Evolutionary conservation across 495 filamentous ascomycete species (phyloP).

Genomic region (Emericellopsis terricola): DNA sequence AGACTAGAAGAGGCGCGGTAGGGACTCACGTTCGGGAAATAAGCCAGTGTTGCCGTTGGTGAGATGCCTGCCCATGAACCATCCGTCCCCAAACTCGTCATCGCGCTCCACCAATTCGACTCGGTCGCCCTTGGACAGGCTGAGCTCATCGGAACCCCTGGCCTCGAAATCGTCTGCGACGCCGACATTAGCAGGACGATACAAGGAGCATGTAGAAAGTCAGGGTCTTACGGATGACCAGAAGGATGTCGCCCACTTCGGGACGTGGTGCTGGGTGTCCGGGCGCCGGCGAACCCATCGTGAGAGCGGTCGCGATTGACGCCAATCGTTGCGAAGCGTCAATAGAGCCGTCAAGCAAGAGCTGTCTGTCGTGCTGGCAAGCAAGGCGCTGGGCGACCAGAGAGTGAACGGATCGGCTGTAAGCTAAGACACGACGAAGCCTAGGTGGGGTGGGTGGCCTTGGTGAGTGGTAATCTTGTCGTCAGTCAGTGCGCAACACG

Average conservation of each 20-base stretch:
- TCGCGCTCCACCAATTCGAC: constrained; percentile 88
- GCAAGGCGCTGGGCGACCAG: too few species aligned
- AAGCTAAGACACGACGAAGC: too few species aligned
- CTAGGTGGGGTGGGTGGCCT: too few species aligned
- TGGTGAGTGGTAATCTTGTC: too few species aligned
- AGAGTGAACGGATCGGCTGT: too few species aligned
- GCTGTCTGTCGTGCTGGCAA: too few species aligned
- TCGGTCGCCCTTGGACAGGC: constrained; percentile 66
- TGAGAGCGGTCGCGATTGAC: not conserved
- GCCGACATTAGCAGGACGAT: too few species aligned
- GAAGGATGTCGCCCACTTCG: constrained; percentile 47
- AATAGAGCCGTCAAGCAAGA: not conserved
- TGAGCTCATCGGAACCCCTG: constrained; percentile 84
- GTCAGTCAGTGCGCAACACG: too few species aligned
- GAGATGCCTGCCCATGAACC: constrained; percentile 79
- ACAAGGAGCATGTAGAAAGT: too few species aligned
- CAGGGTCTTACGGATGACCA: constrained; percentile 57
- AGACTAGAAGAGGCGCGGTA: too few species aligned
- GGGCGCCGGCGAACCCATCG: constrained; percentile 26
- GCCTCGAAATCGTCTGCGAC: constrained; percentile 80
- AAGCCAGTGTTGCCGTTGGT: constrained; percentile 60
- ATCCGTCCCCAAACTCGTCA: constrained; percentile 95
- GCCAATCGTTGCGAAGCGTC: too few species aligned
- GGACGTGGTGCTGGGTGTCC: constrained; percentile 24
- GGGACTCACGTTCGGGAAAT: constrained; percentile 65